Conservation (phyloP, 768 basidiomycete species). For the Agaricus blazei region DNA sequence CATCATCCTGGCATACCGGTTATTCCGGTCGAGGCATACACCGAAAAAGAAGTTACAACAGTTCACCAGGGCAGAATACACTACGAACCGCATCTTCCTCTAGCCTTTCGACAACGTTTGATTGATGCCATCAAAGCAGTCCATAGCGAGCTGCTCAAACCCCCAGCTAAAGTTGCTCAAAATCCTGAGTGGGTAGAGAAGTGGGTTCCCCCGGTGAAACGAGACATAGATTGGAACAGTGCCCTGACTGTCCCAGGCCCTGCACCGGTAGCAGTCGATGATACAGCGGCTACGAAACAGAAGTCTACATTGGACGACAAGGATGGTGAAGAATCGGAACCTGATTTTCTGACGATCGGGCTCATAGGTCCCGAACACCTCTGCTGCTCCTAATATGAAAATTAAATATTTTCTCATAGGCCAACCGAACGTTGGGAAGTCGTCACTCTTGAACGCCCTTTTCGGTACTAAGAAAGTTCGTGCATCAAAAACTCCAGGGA, state of each 20-base stretch:
- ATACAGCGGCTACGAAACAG: constrained; percentile 29
- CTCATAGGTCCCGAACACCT: constrained; percentile 52
- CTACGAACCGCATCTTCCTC: constrained; percentile 66
- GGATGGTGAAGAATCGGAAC: constrained; percentile 22
- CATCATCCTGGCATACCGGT: constrained; percentile 53
- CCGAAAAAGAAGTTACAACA: constrained; percentile 37
- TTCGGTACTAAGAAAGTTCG: constrained; percentile 76
- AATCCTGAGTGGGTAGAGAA: constrained; percentile 43
- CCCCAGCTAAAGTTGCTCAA: constrained; percentile 52
- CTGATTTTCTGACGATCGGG: constrained; percentile 71
- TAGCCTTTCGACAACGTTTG: constrained; percentile 55
- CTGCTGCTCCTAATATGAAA: background rate
- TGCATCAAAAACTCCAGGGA: constrained; percentile 84
- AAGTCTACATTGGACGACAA: constrained; percentile 14
- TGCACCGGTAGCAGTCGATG: constrained; percentile 41
- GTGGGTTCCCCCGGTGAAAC: constrained; percentile 67
- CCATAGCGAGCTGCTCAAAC: constrained; percentile 62
- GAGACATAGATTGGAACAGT: constrained; percentile 69
- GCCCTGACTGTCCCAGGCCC: constrained; percentile 42
- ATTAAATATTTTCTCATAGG: constrained; percentile 34
- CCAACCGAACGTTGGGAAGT: constrained; percentile 96
- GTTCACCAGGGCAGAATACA: constrained; percentile 42
- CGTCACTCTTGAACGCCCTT: constrained; percentile 85
- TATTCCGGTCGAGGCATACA: constrained; percentile 75
- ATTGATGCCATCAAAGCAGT: constrained; percentile 60